Evolutionary conservation across 2,329 filamentous ascomycete species (phyloP).

Genomic region (Trichoderma sp.): DNA sequence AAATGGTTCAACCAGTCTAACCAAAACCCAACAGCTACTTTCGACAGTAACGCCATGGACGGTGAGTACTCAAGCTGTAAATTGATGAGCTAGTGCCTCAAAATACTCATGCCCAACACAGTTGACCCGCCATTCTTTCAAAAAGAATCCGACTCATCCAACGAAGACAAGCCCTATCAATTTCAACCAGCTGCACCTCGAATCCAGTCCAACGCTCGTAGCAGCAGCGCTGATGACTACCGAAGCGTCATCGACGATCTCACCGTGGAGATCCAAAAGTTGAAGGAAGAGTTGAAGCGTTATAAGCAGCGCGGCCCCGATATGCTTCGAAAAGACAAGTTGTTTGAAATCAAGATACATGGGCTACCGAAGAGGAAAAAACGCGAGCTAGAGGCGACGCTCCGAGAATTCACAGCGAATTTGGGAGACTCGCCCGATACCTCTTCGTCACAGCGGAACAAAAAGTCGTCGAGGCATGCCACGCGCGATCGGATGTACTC

Average conservation of each 20-base stretch:
- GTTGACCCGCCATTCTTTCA: constrained; percentile 56
- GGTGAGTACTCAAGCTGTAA: constrained; percentile 31
- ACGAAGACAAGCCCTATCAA: constrained; percentile 39
- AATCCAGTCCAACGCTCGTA: constrained; percentile 39
- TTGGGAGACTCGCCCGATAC: constrained; percentile 51
- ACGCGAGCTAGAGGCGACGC: constrained; percentile 68
- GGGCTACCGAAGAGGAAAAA: constrained; percentile 69
- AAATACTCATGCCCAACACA: constrained; percentile 22
- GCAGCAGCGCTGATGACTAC: constrained; percentile 69
- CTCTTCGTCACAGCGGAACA: constrained; percentile 41
- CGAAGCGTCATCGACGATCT: constrained; percentile 83
- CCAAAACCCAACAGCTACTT: constrained; percentile 43
- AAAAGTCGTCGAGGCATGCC: constrained; percentile 35
- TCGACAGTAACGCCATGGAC: constrained; percentile 47
- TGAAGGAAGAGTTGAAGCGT: constrained; percentile 69
- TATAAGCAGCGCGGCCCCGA: constrained; percentile 66
- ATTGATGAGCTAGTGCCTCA: not conserved
- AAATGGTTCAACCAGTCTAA: constrained; percentile 56
- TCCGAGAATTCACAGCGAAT: constrained; percentile 66
- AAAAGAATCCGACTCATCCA: constrained; percentile 50
- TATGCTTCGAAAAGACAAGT: constrained; percentile 67
- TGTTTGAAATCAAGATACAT: constrained; percentile 81
- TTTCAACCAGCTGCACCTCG: constrained; percentile 28
- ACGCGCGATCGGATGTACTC: constrained; percentile 41
- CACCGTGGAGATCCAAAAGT: constrained; percentile 75